Evolutionary conservation across 345 rosid species (phyloP).

Genomic region (Bretschneidera sinensis): DNA sequence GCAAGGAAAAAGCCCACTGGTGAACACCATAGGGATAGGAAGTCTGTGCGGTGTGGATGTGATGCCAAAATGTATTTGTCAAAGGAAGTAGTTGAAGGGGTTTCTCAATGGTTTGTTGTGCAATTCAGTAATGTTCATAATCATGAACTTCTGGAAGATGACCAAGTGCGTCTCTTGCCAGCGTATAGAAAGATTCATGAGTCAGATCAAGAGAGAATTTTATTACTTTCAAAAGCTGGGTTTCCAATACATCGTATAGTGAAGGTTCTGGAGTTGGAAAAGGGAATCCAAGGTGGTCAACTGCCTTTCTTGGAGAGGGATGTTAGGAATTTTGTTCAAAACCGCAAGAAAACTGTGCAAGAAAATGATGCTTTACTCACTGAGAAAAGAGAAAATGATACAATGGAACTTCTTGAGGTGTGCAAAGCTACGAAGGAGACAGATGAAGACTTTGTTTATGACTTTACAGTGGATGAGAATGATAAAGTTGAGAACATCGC

Average conservation of each 20-base stretch:
- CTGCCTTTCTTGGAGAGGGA: constrained; percentile 35
- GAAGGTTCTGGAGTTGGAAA: constrained; percentile 36
- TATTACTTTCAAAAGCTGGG: constrained; percentile 34
- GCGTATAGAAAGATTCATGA: constrained; percentile 36
- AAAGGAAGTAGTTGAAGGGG: constrained; percentile 32
- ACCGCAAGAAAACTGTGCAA: constrained; percentile 33
- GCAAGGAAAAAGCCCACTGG: constrained; percentile 26
- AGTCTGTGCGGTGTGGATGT: constrained; percentile 35
- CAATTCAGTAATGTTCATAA: constrained; percentile 39
- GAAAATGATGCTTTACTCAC: constrained; percentile 33
- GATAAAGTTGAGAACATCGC: constrained; percentile 41
- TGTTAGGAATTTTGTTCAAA: constrained; percentile 36
- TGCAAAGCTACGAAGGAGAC: constrained; percentile 35
- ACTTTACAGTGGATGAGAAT: constrained; percentile 32
- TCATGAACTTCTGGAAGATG: constrained; percentile 37
- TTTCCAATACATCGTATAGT: constrained; percentile 36
- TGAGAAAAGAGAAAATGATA: constrained; percentile 37
- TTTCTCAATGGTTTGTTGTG: constrained; percentile 38
- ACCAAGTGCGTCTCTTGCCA: constrained; percentile 36
- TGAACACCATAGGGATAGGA: constrained; percentile 37
- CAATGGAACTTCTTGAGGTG: constrained; percentile 31
- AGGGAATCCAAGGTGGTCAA: constrained; percentile 37
- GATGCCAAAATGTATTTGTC: constrained; percentile 39
- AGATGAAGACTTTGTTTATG: constrained; percentile 37
- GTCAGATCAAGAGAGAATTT: constrained; percentile 36